Base-by-base conservation (phyloP, 805 yeast species). In the Sungouiozyma ichnusensis region DNA sequence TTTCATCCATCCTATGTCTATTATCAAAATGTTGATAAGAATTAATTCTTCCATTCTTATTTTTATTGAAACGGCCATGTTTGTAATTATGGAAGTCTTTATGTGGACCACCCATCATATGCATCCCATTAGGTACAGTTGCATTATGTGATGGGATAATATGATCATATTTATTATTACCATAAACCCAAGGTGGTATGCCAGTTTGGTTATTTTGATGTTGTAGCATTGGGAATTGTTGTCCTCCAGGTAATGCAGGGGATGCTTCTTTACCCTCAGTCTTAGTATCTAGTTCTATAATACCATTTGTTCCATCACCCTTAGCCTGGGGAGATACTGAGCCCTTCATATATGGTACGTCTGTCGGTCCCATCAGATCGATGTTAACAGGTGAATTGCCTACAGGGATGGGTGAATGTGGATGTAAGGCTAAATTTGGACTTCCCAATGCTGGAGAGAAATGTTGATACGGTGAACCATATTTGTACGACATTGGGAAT, bases 1-100 rank as follows among this genome's bases (percentile, higher is more conserved):
- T 83, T 55, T 82, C 90, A 49, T 81, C 90, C 38, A 49, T 39
- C 43, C 52, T 52, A 18, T 53, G 48, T 54, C 42, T 38, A 19
- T 47, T 43, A 15, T 45, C 46, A 24, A 44, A 37, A 13, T 37
- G 41, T 17, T 36, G 33, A 20, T 29, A 16, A 16, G 43, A 42
- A 19, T 42, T 40, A 42, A 32, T 43, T 42, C 39, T 47, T 14
- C 36, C 42, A 15, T 38, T 43, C 16, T 35, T 39, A 14, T 36
- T 36, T 15, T 43, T 43, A 9, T 27, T 32, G 17, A 27, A 27
- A 18, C 41, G 47, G 20, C 58, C 61, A 42, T 57, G 55, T 36
- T 49, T 53, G 33, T 52, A 53, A 18, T 36, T 37, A 17, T 20
- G 20, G 17, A 20, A 40, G 13, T 31, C 36, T 11, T 41, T 41